These are phyloP conservation scores for Xylaria sp. DNA, from an alignment of 2,329 filamentous ascomycete species.

Conservation along the genomic window DNA sequence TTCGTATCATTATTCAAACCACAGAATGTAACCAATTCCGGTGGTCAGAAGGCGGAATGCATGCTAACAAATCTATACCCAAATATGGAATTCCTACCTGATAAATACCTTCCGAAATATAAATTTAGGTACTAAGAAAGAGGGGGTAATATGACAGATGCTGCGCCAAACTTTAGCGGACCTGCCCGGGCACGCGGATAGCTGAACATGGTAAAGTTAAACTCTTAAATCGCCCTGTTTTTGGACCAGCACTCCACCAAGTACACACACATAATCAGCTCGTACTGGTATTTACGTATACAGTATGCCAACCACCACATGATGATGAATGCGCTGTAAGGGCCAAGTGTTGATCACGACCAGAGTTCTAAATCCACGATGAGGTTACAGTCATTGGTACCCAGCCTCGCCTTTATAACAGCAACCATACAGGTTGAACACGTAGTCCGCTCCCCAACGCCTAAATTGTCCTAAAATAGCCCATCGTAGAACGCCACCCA, in stretches of 20 bases:
- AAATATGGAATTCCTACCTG: neutral
- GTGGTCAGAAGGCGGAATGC: neutral
- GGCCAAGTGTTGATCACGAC: neutral
- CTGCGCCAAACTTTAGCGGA: neutral
- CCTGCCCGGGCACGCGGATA: slow-evolving; percentile 1
- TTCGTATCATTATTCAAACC: neutral
- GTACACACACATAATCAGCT: neutral
- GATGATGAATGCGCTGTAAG: no score
- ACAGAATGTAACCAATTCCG: neutral
- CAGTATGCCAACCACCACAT: no score
- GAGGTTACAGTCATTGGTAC: neutral
- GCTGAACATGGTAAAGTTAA: slow-evolving; percentile 12
- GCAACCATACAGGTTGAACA: slow-evolving; percentile 9
- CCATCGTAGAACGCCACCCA: slow-evolving; percentile 25
- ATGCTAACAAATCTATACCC: neutral
- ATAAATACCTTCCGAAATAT: neutral
- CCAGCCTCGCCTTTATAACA: neutral
- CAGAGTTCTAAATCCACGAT: neutral
- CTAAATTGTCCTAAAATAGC: slow-evolving; percentile 7
- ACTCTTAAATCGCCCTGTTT: neutral
- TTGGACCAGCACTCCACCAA: neutral
- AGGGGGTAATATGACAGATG: neutral
- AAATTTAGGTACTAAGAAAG: neutral
- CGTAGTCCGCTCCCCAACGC: slow-evolving; percentile 1
- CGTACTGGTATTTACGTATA: neutral